Evolutionary conservation across 2,329 filamentous ascomycete genomes (phyloP).

Genomic region (Ceratocystis ficicola): DNA sequence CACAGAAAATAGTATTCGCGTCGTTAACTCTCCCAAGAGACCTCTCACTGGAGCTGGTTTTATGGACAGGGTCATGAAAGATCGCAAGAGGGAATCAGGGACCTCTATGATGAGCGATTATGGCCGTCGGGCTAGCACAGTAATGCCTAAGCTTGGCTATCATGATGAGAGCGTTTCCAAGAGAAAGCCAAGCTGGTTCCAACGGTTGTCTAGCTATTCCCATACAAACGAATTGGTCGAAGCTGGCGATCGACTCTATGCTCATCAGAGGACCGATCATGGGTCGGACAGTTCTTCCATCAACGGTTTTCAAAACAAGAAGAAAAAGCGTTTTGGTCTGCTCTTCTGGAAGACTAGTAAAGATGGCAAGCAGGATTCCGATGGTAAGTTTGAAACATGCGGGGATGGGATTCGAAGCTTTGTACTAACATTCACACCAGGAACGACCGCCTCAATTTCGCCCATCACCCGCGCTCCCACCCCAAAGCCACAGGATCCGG

Average conservation of each 20-base stretch:
- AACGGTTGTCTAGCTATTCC: conserved; percentile 27
- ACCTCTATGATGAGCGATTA: not conserved
- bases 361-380: conserved; percentile 17
- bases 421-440: not conserved
- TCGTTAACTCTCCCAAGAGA: conserved; percentile 39
- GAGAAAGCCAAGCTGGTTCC: conserved; percentile 41
- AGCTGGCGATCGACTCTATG: conserved; percentile 14
- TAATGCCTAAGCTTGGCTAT: conserved; percentile 11
- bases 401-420: too few relatives aligned
- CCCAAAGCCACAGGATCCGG: conserved; percentile 42
- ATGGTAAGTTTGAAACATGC: not conserved
- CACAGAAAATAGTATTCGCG: conserved; percentile 41
- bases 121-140: not conserved
- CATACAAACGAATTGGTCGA: conserved; percentile 16
- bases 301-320: conserved; percentile 28
- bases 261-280: not conserved
- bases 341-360: conserved; percentile 45
- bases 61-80: conserved; percentile 19
- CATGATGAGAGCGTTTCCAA: conserved; percentile 30
- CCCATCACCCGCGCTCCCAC: not conserved
- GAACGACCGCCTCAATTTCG: not conserved
- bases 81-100: conserved; percentile 19
- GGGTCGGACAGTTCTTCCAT: conserved; percentile 18
- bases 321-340: conserved; percentile 41
- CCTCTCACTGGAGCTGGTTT: conserved; percentile 19